Evolutionary conservation across 768 basidiomycete species (phyloP).

Genomic region (Lactarius pseudohatsudake): DNA sequence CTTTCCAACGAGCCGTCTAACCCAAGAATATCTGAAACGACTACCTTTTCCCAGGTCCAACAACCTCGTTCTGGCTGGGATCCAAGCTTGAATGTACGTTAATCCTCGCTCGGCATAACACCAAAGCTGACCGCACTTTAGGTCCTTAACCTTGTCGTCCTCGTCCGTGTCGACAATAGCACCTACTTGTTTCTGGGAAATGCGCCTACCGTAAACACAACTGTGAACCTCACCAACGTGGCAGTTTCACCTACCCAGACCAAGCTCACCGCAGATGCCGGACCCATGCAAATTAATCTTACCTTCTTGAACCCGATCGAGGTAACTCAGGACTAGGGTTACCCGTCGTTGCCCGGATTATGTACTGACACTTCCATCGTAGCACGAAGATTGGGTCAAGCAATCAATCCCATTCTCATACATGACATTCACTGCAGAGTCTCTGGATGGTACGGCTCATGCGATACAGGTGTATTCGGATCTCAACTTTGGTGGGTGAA

Average conservation of each 20-base stretch:
- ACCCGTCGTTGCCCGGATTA: background rate
- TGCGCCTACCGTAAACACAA: background rate
- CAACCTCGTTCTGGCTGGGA: background rate
- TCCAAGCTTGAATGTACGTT: too few relatives aligned
- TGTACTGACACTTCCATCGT: background rate
- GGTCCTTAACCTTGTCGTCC: constrained; percentile 15
- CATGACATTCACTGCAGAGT: constrained; percentile 35
- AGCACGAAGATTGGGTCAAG: constrained; percentile 39
- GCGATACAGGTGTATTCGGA: constrained; percentile 41
- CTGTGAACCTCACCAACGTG: constrained; percentile 28
- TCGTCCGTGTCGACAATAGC: constrained; percentile 17
- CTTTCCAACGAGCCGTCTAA: too few relatives aligned
- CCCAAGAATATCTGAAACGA: too few relatives aligned
- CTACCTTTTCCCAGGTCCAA: background rate
- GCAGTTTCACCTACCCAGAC: constrained; percentile 40
- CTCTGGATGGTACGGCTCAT: constrained; percentile 38
- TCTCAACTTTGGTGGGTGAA: constrained; percentile 37
- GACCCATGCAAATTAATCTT: constrained; percentile 39
- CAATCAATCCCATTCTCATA: constrained; percentile 45
- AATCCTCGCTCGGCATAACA: background rate
- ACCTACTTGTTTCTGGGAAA: constrained; percentile 28
- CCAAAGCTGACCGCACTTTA: background rate
- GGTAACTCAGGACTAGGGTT: constrained; percentile 30
- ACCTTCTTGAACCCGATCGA: constrained; percentile 43
- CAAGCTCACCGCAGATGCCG: constrained; percentile 37